Conservation (phyloP, 83 land plant genomes). For the Thuja plicata region DNA sequence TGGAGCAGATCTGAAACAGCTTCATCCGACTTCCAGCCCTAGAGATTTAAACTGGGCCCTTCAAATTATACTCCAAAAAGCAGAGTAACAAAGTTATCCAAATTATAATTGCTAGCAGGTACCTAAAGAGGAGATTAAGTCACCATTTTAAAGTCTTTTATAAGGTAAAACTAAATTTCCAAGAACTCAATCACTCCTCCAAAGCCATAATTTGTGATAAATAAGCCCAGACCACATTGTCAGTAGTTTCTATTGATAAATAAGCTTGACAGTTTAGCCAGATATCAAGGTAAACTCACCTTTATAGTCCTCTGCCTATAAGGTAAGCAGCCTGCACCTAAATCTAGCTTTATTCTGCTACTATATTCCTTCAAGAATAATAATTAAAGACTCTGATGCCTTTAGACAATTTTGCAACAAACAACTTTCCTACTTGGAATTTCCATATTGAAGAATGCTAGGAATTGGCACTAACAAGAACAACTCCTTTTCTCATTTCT, state of each 20-base stretch:
- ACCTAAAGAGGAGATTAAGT: background rate
- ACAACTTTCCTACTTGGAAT: background rate
- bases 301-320: background rate
- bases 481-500: too few relatives aligned
- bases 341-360: background rate
- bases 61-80: too few relatives aligned
- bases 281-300: background rate
- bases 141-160: background rate
- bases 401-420: background rate
- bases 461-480: too few relatives aligned
- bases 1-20: too few relatives aligned
- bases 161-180: background rate
- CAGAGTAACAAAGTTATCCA: background rate
- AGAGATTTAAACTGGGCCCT: background rate
- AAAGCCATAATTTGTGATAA: background rate
- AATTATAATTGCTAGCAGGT: background rate
- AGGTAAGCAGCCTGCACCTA: background rate
- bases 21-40: too few relatives aligned
- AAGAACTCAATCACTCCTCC: background rate
- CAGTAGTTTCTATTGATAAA: background rate
- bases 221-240: background rate
- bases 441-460: too few relatives aligned
- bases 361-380: background rate
- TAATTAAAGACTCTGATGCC: background rate
- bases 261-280: background rate